These are phyloP conservation scores for Paxillus ammoniavirescens DNA, from an alignment of 768 basidiomycete species.

Conservation along the genomic window DNA sequence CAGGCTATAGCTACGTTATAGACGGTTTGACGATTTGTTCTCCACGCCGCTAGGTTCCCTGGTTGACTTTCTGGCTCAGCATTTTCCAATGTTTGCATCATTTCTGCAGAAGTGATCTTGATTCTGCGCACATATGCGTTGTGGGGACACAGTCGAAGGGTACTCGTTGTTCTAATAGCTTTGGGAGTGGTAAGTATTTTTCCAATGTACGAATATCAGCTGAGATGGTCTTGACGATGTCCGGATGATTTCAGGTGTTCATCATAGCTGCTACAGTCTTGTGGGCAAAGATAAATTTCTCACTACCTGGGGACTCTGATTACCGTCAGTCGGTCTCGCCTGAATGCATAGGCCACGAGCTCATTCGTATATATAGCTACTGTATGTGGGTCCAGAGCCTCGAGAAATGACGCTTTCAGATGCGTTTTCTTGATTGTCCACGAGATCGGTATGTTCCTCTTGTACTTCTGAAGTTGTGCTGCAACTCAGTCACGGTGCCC, in stretches of 20 bases:
- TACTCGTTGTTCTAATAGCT: conserved; percentile 15
- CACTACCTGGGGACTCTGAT: conserved; percentile 16
- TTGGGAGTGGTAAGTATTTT: conserved; percentile 16
- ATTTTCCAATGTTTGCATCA: conserved; percentile 12
- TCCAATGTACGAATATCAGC: neutral
- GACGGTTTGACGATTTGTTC: conserved; percentile 9
- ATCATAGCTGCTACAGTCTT: conserved; percentile 14
- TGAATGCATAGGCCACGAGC: neutral
- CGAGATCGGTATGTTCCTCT: conserved; percentile 18
- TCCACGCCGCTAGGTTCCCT: neutral
- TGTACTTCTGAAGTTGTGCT: neutral
- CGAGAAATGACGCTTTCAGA: conserved; percentile 12
- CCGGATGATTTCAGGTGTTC: conserved; percentile 5
- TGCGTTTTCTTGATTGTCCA: conserved; percentile 18
- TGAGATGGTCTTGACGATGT: neutral
- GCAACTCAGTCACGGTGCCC: neutral
- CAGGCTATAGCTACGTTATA: conserved; percentile 14
- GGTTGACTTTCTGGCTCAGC: conserved; percentile 8
- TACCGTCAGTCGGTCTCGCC: conserved; percentile 20
- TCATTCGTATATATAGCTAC: neutral
- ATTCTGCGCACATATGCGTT: conserved; percentile 28
- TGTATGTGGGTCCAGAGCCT: conserved; percentile 16
- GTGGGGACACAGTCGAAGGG: conserved; percentile 18
- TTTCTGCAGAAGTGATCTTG: conserved; percentile 18
- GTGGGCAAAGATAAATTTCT: conserved; percentile 2